Evolutionary conservation across 306 rosid species (phyloP).

Genomic region (Quercus gilva): DNA sequence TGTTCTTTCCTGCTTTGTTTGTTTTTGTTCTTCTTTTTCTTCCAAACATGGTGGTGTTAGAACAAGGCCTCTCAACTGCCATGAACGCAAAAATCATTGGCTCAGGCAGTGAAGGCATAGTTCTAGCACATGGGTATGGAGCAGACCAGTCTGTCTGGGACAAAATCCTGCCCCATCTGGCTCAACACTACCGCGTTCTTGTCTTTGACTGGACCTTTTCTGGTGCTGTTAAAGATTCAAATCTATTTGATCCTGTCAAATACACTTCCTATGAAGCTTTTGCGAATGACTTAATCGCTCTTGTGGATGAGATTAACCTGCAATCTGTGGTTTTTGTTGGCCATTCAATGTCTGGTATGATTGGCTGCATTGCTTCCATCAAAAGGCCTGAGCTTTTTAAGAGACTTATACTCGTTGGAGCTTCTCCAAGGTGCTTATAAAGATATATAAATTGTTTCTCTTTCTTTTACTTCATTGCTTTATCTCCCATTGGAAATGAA

Average conservation of each 20-base stretch:
- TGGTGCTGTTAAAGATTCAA: constrained; percentile 43
- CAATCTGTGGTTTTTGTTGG: constrained; percentile 55
- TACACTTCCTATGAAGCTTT: constrained; percentile 56
- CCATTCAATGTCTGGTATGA: constrained; percentile 94
- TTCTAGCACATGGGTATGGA: constrained; percentile 88
- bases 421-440: constrained; percentile 78
- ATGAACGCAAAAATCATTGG: constrained; percentile 54
- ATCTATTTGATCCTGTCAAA: constrained; percentile 50
- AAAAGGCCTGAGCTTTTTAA: constrained; percentile 72
- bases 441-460: neutral
- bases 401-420: constrained; percentile 63
- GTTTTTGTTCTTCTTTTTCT: neutral
- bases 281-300: constrained; percentile 55
- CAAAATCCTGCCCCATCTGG: constrained; percentile 52
- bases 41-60: constrained; percentile 29
- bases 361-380: constrained; percentile 89
- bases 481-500: neutral
- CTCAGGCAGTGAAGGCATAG: constrained; percentile 45
- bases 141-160: constrained; percentile 87
- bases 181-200: constrained; percentile 36
- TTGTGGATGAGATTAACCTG: constrained; percentile 54
- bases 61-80: constrained; percentile 31
- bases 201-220: constrained; percentile 86
- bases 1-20: neutral
- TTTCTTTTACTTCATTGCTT: neutral